These are phyloP conservation scores for Odonthalia washingtoniensis DNA, from an alignment of 31 red algal genomes.

Conservation along the genomic window DNA sequence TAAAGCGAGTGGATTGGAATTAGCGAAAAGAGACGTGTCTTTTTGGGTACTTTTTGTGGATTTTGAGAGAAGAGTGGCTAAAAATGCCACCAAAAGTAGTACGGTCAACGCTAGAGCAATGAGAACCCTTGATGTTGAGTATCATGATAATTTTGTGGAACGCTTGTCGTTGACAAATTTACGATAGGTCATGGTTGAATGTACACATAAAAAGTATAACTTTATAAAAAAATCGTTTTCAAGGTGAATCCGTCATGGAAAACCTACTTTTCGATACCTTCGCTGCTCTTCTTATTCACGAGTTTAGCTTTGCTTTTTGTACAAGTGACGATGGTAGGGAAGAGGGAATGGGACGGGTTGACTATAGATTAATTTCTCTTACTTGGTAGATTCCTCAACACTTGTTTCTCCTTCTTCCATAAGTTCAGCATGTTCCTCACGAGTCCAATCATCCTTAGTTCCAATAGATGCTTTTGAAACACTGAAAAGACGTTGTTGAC, in stretches of 20 bases:
- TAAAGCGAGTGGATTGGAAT: constrained; percentile 28
- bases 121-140: constrained; percentile 34
- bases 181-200: no score
- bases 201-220: no score
- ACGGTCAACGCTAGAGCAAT: constrained; percentile 45
- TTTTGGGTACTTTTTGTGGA: constrained; percentile 58
- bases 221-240: no score
- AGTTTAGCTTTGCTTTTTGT: no score
- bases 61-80: constrained; percentile 51
- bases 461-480: constrained; percentile 76
- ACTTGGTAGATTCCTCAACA: constrained; percentile 62
- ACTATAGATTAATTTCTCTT: not conserved
- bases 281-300: no score
- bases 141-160: constrained; percentile 44
- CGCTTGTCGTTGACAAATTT: constrained; percentile 52
- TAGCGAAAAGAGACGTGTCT: constrained; percentile 50
- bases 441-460: constrained; percentile 66
- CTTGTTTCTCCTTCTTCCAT: constrained; percentile 54
- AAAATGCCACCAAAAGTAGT: constrained; percentile 33
- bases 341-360: constrained; percentile 9
- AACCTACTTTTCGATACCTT: no score
- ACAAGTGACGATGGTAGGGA: not conserved
- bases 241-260: no score
- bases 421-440: constrained; percentile 73
- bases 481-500: constrained; percentile 74